Evolutionary conservation across 1,284 basidiomycete species (phyloP).

Genomic region (Ceratobasidium papillatum): DNA sequence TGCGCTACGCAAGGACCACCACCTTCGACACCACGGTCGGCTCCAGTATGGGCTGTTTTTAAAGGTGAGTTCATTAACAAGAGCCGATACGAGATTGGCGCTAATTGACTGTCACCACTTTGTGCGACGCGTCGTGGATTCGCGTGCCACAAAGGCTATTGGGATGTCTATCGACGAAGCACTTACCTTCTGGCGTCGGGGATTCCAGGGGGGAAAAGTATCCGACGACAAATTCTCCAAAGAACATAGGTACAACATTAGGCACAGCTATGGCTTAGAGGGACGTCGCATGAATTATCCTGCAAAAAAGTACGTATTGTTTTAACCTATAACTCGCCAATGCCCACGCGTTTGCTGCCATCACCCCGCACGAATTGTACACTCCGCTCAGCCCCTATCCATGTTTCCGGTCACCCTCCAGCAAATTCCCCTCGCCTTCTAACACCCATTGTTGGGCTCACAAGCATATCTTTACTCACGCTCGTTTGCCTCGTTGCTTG

Average conservation of each 20-base stretch:
- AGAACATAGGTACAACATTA: slow-evolving; percentile 97
- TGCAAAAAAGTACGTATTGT: slow-evolving; percentile 76
- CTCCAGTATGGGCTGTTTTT: slow-evolving; percentile 95
- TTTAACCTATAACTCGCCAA: not conserved
- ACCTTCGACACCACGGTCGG: slow-evolving; percentile 93
- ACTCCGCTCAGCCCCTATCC: slow-evolving; percentile 35
- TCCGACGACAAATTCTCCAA: slow-evolving; percentile 98
- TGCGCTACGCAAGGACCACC: slow-evolving; percentile 77
- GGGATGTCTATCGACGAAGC: slow-evolving; percentile 97
- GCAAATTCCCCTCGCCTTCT: slow-evolving; percentile 21
- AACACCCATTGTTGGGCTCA: slow-evolving; percentile 40
- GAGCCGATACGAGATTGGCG: not conserved
- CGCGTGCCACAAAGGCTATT: slow-evolving; percentile 68
- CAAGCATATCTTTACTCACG: slow-evolving; percentile 9
- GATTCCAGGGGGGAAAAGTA: slow-evolving; percentile 72
- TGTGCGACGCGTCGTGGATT: slow-evolving; percentile 20
- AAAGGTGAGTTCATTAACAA: slow-evolving; percentile 69
- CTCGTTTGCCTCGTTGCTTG: slow-evolving; percentile 33
- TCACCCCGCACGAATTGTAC: slow-evolving; percentile 15
- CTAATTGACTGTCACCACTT: slow-evolving; percentile 7
- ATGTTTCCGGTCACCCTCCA: not conserved
- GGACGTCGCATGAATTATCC: slow-evolving; percentile 94
- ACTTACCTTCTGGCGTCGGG: slow-evolving; percentile 90
- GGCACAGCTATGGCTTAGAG: slow-evolving; percentile 94
- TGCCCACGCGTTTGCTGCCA: slow-evolving; percentile 21